phyloP scores from a whole-genome alignment of 23 red algal species.

The Porphyridium purpureum region DNA sequence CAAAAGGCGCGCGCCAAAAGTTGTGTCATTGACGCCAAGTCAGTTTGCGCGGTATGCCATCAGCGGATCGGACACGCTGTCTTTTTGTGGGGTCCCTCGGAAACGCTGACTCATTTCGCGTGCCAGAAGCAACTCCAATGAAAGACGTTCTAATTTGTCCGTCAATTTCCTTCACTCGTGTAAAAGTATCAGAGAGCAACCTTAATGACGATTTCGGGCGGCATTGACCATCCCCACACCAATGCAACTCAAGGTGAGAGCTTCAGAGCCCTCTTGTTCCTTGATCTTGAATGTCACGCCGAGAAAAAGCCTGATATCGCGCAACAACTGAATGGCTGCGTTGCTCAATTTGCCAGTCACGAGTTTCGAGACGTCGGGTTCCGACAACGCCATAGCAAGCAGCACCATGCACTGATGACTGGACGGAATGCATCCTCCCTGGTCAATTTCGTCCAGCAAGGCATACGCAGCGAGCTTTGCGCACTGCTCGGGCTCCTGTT shows the following conservation, averaged over 20 bases:
- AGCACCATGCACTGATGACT: conserved; percentile 29
- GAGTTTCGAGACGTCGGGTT: conserved; percentile 39
- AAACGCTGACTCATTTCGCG: too few relatives aligned
- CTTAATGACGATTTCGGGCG: too few relatives aligned
- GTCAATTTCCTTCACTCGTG: too few relatives aligned
- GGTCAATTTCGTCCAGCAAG: conserved; percentile 48
- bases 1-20: too few relatives aligned
- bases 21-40: too few relatives aligned
- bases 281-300: conserved; percentile 52
- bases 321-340: conserved; percentile 26
- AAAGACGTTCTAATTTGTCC: too few relatives aligned
- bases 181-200: too few relatives aligned
- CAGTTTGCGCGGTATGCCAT: too few relatives aligned
- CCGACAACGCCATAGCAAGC: conserved; percentile 37
- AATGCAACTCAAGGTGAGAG: conserved; percentile 2
- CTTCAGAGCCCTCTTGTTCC: conserved; percentile 5
- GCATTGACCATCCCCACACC: conserved; percentile 9
- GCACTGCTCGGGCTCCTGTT: conserved; percentile 9
- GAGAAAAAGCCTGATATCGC: conserved; percentile 55
- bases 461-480: conserved; percentile 15
- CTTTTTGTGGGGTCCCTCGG: too few relatives aligned
- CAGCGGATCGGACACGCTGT: too few relatives aligned
- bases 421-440: conserved; percentile 36
- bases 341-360: conserved; percentile 32
- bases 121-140: too few relatives aligned